A percentile compares a stretch with the other conserved stretches of the same genome.
Conservation (phyloP, 805 yeast species). For the Starmerella stellata region DNA sequence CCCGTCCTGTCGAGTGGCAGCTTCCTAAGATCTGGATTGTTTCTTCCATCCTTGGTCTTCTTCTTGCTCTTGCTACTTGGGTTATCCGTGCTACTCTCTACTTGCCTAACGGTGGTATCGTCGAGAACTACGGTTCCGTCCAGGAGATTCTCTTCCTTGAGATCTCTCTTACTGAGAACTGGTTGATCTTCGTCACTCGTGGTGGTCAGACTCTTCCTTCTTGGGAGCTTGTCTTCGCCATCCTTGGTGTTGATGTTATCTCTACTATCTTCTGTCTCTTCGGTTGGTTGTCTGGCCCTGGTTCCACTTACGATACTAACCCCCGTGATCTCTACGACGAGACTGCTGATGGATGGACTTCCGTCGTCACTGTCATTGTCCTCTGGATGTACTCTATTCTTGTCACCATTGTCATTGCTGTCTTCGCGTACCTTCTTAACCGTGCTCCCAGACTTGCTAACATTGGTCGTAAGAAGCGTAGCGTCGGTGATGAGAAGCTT, state of each 20-base stretch:
- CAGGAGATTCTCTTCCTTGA: constrained; percentile 90
- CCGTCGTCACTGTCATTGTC: constrained; percentile 82
- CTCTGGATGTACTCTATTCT: constrained; percentile 90
- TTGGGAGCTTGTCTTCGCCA: constrained; percentile 93
- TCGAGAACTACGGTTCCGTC: constrained; percentile 87
- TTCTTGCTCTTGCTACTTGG: constrained; percentile 88
- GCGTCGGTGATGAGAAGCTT: constrained; percentile 21
- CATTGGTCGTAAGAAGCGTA: constrained; percentile 22
- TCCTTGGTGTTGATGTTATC: constrained; percentile 71
- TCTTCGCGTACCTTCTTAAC: constrained; percentile 70
- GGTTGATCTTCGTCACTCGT: constrained; percentile 93
- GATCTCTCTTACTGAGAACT: constrained; percentile 87
- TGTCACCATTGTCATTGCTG: constrained; percentile 88
- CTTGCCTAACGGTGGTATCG: constrained; percentile 58
- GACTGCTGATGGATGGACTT: constrained; percentile 71
- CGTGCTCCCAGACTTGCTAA: constrained; percentile 21
- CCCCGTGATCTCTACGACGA: constrained; percentile 31
- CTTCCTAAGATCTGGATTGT: constrained; percentile 94
- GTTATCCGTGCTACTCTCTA: constrained; percentile 86
- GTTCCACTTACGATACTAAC: constrained; percentile 19
- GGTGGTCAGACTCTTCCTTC: constrained; percentile 99
- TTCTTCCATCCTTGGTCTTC: constrained; percentile 71
- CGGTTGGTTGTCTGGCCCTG: constrained; percentile 60
- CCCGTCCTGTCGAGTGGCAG: constrained; percentile 90
- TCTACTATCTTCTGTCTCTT: constrained; percentile 82